Percentiles rank a stretch among this genome's conserved stretches.
phyloP scores from a whole-genome alignment of 495 filamentous ascomycete genomes.

The Hyaloscypha bicolor region DNA sequence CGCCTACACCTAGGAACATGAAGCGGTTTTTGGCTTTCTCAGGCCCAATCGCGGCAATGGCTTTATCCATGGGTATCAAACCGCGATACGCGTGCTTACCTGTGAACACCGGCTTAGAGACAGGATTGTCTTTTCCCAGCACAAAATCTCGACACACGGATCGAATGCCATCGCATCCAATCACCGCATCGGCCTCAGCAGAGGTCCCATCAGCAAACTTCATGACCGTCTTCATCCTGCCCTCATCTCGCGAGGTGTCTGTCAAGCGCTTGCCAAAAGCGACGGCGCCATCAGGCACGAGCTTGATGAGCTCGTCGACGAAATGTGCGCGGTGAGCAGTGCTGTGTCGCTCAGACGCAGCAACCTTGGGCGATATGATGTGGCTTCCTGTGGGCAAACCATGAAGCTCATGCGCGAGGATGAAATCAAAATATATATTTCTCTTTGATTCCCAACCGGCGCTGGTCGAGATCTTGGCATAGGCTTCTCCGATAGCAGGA shows the following conservation, averaged over 20 bases:
- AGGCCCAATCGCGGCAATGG: slow-evolving; percentile 41
- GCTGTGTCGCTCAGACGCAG: no score
- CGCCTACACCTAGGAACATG: slow-evolving; percentile 48
- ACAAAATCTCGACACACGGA: slow-evolving; percentile 47
- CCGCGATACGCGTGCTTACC: slow-evolving; percentile 51
- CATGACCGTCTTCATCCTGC: slow-evolving; percentile 29
- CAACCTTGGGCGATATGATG: no score
- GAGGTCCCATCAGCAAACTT: slow-evolving; percentile 52
- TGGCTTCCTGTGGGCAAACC: no score
- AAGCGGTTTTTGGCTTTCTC: slow-evolving; percentile 44
- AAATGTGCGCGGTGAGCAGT: not conserved
- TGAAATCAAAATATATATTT: no score
- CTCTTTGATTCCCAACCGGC: no score
- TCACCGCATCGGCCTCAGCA: slow-evolving; percentile 48
- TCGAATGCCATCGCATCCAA: slow-evolving; percentile 59
- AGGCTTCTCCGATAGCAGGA: no score
- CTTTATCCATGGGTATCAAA: slow-evolving; percentile 48
- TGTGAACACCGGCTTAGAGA: slow-evolving; percentile 43
- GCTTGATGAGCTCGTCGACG: not conserved
- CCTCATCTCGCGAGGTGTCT: not conserved
- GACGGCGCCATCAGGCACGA: no score
- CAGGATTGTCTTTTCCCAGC: slow-evolving; percentile 38
- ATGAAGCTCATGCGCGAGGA: no score
- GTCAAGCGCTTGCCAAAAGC: no score
- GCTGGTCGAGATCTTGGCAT: no score